Evolutionary conservation across 2,329 filamentous ascomycete genomes (phyloP).

Genomic region (Aspergillus cejpii): DNA sequence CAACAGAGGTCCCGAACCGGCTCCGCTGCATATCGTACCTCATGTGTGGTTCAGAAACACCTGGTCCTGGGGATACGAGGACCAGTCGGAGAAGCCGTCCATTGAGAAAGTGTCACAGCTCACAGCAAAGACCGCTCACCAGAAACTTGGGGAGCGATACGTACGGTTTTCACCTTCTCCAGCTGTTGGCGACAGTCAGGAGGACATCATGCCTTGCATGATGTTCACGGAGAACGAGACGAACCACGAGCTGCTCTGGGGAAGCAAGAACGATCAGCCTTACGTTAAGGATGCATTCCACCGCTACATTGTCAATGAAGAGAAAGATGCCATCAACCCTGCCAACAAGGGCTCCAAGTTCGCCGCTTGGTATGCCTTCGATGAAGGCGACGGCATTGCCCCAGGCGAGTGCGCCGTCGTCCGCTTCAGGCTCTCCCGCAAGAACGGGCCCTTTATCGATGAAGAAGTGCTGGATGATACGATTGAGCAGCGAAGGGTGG

Average conservation of each 20-base stretch:
- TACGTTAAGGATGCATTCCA: conserved; percentile 97
- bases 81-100: conserved; percentile 68
- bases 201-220: conserved; percentile 77
- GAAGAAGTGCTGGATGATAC: conserved; percentile 90
- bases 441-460: conserved; percentile 70
- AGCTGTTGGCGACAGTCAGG: conserved; percentile 66
- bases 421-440: conserved; percentile 77
- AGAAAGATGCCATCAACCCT: conserved; percentile 78
- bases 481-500: conserved; percentile 75
- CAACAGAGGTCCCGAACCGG: conserved; percentile 86
- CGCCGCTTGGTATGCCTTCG: conserved; percentile 87
- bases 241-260: conserved; percentile 72
- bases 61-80: conserved; percentile 86
- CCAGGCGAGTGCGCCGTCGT: conserved; percentile 94
- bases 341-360: conserved; percentile 74
- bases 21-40: conserved; percentile 85
- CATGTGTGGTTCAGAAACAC: conserved; percentile 98
- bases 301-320: conserved; percentile 71
- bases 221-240: conserved; percentile 96
- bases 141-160: conserved; percentile 73
- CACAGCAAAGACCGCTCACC: conserved; percentile 68
- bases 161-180: conserved; percentile 84
- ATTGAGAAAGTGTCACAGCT: conserved; percentile 61
- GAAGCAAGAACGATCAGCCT: conserved; percentile 66
- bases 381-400: conserved; percentile 76